These are phyloP conservation scores for Mucor circinelloides DNA, from an alignment of 371 early-diverging fungal genomes.

Conservation along the genomic window DNA sequence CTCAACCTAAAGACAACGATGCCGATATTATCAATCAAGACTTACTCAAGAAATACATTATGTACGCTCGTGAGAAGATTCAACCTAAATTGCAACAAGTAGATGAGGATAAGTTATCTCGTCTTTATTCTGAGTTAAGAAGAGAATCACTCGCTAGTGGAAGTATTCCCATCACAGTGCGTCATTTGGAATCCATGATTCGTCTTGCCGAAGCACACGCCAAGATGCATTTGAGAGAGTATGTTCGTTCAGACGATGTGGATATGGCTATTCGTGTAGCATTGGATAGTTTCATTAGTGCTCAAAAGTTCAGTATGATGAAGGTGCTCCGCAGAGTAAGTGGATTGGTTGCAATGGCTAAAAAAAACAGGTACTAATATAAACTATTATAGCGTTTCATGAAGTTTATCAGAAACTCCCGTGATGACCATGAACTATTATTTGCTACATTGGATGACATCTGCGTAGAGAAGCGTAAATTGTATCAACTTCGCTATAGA, in stretches of 20 bases:
- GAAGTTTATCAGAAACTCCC: constrained; percentile 79
- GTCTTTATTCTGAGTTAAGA: constrained; percentile 93
- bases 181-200: constrained; percentile 98
- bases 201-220: constrained; percentile 98
- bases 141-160: constrained; percentile 91
- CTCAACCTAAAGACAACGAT: constrained; percentile 45
- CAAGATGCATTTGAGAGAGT: constrained; percentile 96
- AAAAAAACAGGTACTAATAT: not conserved
- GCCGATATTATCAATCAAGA: constrained; percentile 79
- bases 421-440: constrained; percentile 83
- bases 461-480: constrained; percentile 75
- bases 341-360: not conserved
- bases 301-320: constrained; percentile 97
- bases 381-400: constrained; percentile 66
- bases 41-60: constrained; percentile 95
- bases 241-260: constrained; percentile 92
- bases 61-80: constrained; percentile 93
- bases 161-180: constrained; percentile 98
- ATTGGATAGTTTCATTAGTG: constrained; percentile 93
- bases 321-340: constrained; percentile 70
- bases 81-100: constrained; percentile 86
- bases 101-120: constrained; percentile 86
- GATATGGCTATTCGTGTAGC: constrained; percentile 96
- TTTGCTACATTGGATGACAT: constrained; percentile 74
- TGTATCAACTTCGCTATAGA: constrained; percentile 65